phyloP scores from a whole-genome alignment of 345 rosid species.

The Pelargonium nanum region DNA sequence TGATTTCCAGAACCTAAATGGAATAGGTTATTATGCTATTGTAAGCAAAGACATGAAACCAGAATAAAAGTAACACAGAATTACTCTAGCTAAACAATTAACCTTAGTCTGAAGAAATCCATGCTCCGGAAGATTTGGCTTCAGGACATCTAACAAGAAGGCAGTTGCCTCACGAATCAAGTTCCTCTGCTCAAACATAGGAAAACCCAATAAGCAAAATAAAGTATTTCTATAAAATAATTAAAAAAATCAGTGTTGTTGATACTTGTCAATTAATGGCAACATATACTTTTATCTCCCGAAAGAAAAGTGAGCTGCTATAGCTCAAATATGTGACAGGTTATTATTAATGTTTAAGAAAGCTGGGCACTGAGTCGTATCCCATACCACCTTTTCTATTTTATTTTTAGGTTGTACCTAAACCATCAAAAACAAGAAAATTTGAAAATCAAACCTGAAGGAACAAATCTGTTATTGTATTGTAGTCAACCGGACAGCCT shows the following conservation, averaged over 20 bases:
- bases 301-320: neutral
- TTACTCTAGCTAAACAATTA: conserved; percentile 5
- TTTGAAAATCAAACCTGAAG: conserved; percentile 55
- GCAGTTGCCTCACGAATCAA: conserved; percentile 97
- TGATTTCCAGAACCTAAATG: conserved; percentile 82
- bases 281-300: neutral
- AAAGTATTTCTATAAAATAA: too few relatives aligned
- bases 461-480: conserved; percentile 89
- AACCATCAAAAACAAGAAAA: neutral
- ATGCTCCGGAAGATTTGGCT: conserved; percentile 87
- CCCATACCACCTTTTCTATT: neutral
- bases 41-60: conserved; percentile 7
- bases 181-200: conserved; percentile 49
- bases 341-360: too few relatives aligned
- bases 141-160: conserved; percentile 83
- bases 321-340: neutral
- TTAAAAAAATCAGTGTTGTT: too few relatives aligned
- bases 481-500: conserved; percentile 87
- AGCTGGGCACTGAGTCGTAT: too few relatives aligned
- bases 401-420: neutral
- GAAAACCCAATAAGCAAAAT: neutral
- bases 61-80: conserved; percentile 1
- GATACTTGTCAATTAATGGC: neutral
- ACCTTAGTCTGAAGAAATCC: conserved; percentile 88
- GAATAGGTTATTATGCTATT: neutral